phyloP scores from a whole-genome alignment of 768 basidiomycete species.

The Leucocoprinus birnbaumii region DNA sequence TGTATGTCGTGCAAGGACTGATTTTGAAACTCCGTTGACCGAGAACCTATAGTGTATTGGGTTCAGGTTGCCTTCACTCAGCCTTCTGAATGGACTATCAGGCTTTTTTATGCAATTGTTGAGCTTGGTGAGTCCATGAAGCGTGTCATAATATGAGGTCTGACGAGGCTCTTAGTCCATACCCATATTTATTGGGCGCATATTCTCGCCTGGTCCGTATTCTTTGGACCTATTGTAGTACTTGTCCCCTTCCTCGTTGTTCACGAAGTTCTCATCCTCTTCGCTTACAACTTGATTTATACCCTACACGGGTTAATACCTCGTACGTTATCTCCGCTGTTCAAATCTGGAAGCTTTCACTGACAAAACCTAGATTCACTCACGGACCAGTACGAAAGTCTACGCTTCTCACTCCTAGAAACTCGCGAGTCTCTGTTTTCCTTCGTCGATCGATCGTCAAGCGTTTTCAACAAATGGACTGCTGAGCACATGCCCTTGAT shows the following conservation, averaged over 20 bases:
- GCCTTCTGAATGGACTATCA: conserved; percentile 17
- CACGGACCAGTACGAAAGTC: conserved; percentile 27
- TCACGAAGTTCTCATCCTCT: conserved; percentile 13
- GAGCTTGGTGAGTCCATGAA: conserved; percentile 1
- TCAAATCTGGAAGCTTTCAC: neutral
- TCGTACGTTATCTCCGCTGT: conserved; percentile 20
- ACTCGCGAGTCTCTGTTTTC: conserved; percentile 33
- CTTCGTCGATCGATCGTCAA: conserved; percentile 31
- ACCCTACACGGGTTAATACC: conserved; percentile 32
- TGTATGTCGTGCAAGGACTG: neutral
- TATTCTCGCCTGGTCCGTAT: conserved; percentile 32
- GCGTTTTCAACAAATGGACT: conserved; percentile 37
- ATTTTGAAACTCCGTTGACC: neutral
- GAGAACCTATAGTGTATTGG: neutral
- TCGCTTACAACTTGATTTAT: conserved; percentile 27
- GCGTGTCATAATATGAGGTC: neutral
- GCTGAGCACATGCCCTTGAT: conserved; percentile 30
- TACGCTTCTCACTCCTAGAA: conserved; percentile 31
- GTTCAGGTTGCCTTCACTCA: conserved; percentile 13
- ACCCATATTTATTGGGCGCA: conserved; percentile 29
- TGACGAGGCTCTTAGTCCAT: conserved; percentile 15
- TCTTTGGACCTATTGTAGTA: conserved; percentile 37
- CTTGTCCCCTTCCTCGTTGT: conserved; percentile 19
- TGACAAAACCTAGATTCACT: conserved; percentile 20
- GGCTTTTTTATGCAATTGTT: neutral